Evolutionary conservation across 2,329 filamentous ascomycete genomes (phyloP), one percentile per base, ranked within the genome.

Genomic region (Alternaria arborescens): DNA sequence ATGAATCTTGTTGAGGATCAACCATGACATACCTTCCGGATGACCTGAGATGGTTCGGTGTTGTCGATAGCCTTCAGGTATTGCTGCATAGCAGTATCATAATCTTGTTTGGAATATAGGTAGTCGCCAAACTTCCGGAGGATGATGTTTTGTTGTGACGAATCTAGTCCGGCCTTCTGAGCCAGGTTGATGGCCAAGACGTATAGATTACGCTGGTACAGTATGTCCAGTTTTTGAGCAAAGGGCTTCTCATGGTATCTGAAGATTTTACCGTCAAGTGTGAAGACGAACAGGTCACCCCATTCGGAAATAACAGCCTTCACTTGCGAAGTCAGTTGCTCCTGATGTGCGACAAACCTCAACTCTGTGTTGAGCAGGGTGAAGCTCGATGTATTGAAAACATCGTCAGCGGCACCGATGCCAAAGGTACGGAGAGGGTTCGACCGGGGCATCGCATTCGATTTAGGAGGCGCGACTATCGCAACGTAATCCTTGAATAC

Each of bases 11-110:
- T 38, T 14, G 5, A 22, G 10, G 8, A 30, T 40, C 26, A 34
- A 26, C 3, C 11, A 14, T 8, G 7, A 5, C 64, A 26, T 74
- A 91, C 91, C 82, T 97, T 97, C 70, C 94, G 87, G 72, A 98
- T 97, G 47, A 98, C 93, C 74, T 97, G 94, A 2, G 94, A 97
- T 7, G 94, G 94, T 72, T 98, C 94, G 0, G 94, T 98, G 60
- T 92, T 95, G 74, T 97, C 94, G 61, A 99, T 97, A 0, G 96
- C 94, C 69, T 93, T 91, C 64, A 99, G 88, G 75, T 99, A 99
- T 77, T 98, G 95, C 71, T 96, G 91, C 96, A 99, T 99, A n/a
- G 96, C 94, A 7, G 92, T 95, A 74, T 99, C 95, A 73, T 94
- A 99, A 74, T 97, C 94, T 5, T 91, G 93, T 73, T 97, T 97